These are phyloP conservation scores for Straminergon stramineum DNA, from an alignment of 225 moss, liverwort and hornwort genomes.

Conservation along the genomic window DNA sequence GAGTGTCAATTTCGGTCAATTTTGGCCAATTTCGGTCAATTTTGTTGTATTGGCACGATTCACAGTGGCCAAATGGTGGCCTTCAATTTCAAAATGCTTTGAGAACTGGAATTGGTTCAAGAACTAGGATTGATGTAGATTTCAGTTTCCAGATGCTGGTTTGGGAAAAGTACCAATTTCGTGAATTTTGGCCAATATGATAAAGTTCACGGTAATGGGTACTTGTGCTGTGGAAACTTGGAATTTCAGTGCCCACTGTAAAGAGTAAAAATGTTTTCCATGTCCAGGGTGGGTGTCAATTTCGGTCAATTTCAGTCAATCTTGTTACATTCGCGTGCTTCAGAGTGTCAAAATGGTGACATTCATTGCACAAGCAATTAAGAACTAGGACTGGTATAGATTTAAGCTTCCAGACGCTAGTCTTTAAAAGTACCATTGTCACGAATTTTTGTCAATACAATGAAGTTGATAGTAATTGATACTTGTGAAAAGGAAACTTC, in stretches of 20 bases:
- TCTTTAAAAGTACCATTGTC: neutral
- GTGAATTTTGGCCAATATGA: neutral
- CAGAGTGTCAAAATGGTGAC: neutral
- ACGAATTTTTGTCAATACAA: neutral
- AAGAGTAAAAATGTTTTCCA: neutral
- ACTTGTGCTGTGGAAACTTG: neutral
- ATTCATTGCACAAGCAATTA: neutral
- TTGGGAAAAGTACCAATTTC: neutral
- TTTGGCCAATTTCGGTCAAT: neutral
- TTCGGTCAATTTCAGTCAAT: neutral
- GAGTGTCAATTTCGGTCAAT: neutral
- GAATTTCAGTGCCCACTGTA: neutral
- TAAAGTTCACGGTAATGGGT: neutral
- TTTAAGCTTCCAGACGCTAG: neutral
- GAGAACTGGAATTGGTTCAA: neutral
- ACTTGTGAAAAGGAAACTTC: neutral
- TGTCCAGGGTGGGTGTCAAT: neutral
- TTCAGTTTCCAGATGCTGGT: neutral
- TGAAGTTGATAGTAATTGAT: neutral
- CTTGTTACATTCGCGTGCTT: neutral
- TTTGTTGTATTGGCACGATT: neutral
- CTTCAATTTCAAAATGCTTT: neutral
- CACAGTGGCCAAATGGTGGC: neutral
- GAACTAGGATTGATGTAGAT: neutral
- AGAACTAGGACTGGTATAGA: neutral